These are phyloP conservation scores for Talaromyces amestolkiae DNA, from an alignment of 2,329 filamentous ascomycete species.

Conservation along the genomic window DNA sequence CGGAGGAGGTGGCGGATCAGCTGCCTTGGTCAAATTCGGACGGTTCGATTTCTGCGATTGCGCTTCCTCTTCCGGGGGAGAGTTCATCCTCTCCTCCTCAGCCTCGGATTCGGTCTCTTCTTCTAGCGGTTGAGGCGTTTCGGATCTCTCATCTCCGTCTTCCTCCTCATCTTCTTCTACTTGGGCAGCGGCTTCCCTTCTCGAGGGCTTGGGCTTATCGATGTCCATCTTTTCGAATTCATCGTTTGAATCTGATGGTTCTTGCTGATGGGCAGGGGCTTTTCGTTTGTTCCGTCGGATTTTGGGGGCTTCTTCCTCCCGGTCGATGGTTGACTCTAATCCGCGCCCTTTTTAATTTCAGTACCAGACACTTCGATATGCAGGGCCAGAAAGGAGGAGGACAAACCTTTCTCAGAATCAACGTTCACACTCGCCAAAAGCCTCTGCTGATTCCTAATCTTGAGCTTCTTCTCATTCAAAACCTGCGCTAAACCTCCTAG, in stretches of 20 bases:
- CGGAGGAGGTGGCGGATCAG: slow-evolving; percentile 35
- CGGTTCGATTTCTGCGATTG: slow-evolving; percentile 5
- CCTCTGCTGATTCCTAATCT: slow-evolving; percentile 62
- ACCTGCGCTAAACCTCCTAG: slow-evolving; percentile 58
- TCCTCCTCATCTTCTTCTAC: slow-evolving; percentile 19
- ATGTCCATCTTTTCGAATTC: slow-evolving; percentile 41
- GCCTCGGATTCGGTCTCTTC: slow-evolving; percentile 32
- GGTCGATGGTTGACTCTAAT: slow-evolving; percentile 20
- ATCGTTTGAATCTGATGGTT: slow-evolving; percentile 31
- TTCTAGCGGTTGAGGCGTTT: slow-evolving; percentile 35
- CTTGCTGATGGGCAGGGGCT: slow-evolving; percentile 19
- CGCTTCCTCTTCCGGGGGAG: background rate
- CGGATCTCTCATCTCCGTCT: slow-evolving; percentile 28
- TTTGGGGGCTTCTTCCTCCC: slow-evolving; percentile 20
- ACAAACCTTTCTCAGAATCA: slow-evolving; percentile 38
- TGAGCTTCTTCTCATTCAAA: slow-evolving; percentile 63
- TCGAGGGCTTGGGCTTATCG: slow-evolving; percentile 23
- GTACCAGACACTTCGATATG: no score
- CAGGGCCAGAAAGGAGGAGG: no score
- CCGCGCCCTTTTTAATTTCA: slow-evolving; percentile 26
- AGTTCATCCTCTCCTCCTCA: slow-evolving; percentile 28
- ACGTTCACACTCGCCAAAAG: slow-evolving; percentile 52
- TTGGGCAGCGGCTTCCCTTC: background rate
- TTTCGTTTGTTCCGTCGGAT: slow-evolving; percentile 30
- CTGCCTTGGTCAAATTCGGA: slow-evolving; percentile 19